Evolutionary conservation across 306 rosid genomes (phyloP), one percentile per base, ranked within the genome.

Genomic region (Castanea sativa): DNA sequence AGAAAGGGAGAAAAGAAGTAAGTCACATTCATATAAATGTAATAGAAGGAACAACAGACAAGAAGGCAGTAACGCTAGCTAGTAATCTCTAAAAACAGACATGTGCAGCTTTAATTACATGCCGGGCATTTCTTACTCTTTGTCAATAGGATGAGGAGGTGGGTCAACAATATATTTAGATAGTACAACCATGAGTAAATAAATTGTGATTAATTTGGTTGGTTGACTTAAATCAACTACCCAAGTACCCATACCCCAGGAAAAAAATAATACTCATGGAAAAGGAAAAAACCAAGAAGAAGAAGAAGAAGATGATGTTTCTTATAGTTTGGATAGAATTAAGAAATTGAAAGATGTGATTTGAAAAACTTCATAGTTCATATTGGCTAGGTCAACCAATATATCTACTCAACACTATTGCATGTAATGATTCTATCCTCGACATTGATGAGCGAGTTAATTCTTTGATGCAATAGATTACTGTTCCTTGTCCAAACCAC

Each of bases 391-490:
- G 72, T 67, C 51, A 67, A 18, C 72, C 49, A 33, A 30, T 35
- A 67, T 35, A 67, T 67, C 72, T 67, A 67, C 5, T 67, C 72
- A 67, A 6, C 52, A 67, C 15, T 35, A 18, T 12, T 27, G 5
- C 27, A 0, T 23, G 67, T 23, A 59, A 59, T 59, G 67, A 59
- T 59, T 59, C 32, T 59, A 59, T 59, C 67, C 33, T 23, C 33
- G 67, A 59, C 18, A 59, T 29, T 23, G 65, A 59, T 23, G 18
- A 59, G 65, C 9, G 13, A 23, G 33, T 12, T 23, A 57, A 20
- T 59, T 59, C 32, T 27, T 23, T 59, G 56, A 21, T 41, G 38
- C 76, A 63, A 64, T 74, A 74, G 61, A 74, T 33, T 78, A 71
- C 76, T 71, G 45, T 52, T 74, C 71, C 69, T 76, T 27, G 79